These are phyloP conservation scores for Psilocybe azurescens DNA, from an alignment of 768 basidiomycete species.

Conservation along the genomic window DNA sequence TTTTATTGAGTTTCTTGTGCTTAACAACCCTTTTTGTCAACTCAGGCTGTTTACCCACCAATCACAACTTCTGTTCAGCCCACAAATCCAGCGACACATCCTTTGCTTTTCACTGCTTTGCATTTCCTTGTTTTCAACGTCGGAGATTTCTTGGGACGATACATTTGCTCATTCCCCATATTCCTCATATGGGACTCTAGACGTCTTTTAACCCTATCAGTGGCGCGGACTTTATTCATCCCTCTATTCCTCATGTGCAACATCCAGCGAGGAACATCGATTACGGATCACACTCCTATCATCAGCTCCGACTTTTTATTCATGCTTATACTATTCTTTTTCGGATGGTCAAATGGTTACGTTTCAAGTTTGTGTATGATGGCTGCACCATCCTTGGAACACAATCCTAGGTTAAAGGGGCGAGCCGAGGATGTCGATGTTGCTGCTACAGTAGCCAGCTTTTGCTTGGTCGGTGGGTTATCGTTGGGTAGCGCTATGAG, in stretches of 20 bases:
- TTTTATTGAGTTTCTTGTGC: background rate
- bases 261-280: conserved; percentile 53
- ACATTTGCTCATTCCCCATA: conserved; percentile 65
- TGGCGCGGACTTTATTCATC: conserved; percentile 80
- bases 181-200: conserved; percentile 73
- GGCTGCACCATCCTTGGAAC: conserved; percentile 78
- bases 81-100: conserved; percentile 68
- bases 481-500: conserved; percentile 78
- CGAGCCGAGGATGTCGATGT: conserved; percentile 81
- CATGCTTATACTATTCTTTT: conserved; percentile 72
- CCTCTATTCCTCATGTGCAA: conserved; percentile 92
- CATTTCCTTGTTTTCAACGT: conserved; percentile 81
- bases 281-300: conserved; percentile 43
- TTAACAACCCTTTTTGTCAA: conserved; percentile 3
- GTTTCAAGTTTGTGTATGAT: conserved; percentile 82
- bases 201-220: conserved; percentile 64
- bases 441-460: conserved; percentile 81
- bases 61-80: conserved; percentile 81
- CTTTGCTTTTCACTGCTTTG: conserved; percentile 79
- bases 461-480: conserved; percentile 80
- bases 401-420: conserved; percentile 76
- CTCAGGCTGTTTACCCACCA: conserved; percentile 84
- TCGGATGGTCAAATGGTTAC: conserved; percentile 86
- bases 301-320: conserved; percentile 81
- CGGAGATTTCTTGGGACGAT: conserved; percentile 76